Conservation (phyloP, 2,329 filamentous ascomycete genomes). For the Colletotrichum brevisporum region DNA sequence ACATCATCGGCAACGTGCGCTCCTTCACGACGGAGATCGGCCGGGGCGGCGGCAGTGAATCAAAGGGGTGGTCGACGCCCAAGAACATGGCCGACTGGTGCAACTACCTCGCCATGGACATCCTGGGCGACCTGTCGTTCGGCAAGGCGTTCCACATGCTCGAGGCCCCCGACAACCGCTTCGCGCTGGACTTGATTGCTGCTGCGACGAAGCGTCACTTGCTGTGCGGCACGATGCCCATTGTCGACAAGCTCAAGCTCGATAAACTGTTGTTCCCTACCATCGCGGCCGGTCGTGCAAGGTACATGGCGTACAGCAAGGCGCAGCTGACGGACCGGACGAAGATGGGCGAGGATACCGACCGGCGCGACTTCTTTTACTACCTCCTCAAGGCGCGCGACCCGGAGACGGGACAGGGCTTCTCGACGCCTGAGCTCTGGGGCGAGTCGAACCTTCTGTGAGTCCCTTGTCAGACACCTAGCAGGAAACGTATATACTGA, state of each 20-base stretch:
- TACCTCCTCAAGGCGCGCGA: slow-evolving; percentile 80
- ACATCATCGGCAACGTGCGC: slow-evolving; percentile 76
- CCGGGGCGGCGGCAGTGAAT: slow-evolving; percentile 52
- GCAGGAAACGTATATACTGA: not conserved
- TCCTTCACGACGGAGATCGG: slow-evolving; percentile 74
- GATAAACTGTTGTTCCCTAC: slow-evolving; percentile 78
- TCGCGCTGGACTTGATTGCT: slow-evolving; percentile 77
- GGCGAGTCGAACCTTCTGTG: slow-evolving; percentile 78
- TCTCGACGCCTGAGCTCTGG: slow-evolving; percentile 77
- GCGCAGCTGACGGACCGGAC: slow-evolving; percentile 76
- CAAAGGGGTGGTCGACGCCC: slow-evolving; percentile 69
- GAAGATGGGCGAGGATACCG: slow-evolving; percentile 74
- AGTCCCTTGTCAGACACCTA: slow-evolving; percentile 43
- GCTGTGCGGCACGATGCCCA: slow-evolving; percentile 81
- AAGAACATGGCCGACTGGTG: slow-evolving; percentile 76
- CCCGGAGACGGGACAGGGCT: slow-evolving; percentile 77
- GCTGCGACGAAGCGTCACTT: slow-evolving; percentile 78
- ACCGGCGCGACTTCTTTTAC: slow-evolving; percentile 82
- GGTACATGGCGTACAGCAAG: slow-evolving; percentile 80
- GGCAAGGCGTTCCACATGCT: slow-evolving; percentile 76
- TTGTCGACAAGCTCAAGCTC: slow-evolving; percentile 75
- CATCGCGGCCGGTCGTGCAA: slow-evolving; percentile 75
- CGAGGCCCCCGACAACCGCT: slow-evolving; percentile 71
- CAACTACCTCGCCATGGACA: slow-evolving; percentile 74
- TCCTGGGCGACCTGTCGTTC: slow-evolving; percentile 72